phyloP scores from a whole-genome alignment of 2,329 filamentous ascomycete genomes.

The Pseudogymnoascus sp. region DNA sequence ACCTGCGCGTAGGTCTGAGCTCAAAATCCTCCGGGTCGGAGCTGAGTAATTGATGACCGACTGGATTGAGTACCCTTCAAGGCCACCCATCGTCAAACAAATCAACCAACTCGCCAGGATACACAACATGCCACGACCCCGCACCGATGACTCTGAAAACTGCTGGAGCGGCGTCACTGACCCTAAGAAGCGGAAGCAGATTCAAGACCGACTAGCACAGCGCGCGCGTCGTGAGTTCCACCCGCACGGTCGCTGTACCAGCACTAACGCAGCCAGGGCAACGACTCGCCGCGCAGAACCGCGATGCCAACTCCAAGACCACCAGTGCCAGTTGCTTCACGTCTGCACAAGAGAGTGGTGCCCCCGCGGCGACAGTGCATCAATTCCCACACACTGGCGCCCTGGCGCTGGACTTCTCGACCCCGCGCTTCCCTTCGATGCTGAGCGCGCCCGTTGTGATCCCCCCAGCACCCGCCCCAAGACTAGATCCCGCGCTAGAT shows the following conservation, averaged over 20 bases:
- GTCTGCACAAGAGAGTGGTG: background rate
- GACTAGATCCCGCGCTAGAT: background rate
- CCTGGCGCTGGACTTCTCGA: background rate
- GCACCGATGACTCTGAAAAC: slow-evolving; percentile 9
- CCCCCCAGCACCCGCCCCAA: background rate
- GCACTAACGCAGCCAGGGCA: background rate
- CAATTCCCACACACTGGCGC: background rate
- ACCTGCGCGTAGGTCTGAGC: background rate
- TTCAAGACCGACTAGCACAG: slow-evolving; percentile 19
- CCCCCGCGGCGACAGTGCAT: background rate
- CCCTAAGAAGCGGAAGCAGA: slow-evolving; percentile 16
- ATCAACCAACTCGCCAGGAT: background rate
- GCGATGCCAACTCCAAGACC: background rate
- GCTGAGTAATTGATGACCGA: background rate
- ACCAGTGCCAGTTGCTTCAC: background rate
- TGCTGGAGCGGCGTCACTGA: slow-evolving; percentile 15
- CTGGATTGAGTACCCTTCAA: background rate
- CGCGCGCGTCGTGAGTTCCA: slow-evolving; percentile 17
- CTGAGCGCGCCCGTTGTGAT: background rate
- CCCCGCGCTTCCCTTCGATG: background rate
- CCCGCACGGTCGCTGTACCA: background rate
- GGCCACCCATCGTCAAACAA: background rate
- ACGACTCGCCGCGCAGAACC: background rate
- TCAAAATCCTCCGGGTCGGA: background rate
- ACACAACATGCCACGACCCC: background rate